A percentile compares a stretch with the other conserved stretches of the same genome.
These are phyloP conservation scores for Phaffomyces opuntiae DNA, from an alignment of 805 yeast genomes.

Conservation along the genomic window DNA sequence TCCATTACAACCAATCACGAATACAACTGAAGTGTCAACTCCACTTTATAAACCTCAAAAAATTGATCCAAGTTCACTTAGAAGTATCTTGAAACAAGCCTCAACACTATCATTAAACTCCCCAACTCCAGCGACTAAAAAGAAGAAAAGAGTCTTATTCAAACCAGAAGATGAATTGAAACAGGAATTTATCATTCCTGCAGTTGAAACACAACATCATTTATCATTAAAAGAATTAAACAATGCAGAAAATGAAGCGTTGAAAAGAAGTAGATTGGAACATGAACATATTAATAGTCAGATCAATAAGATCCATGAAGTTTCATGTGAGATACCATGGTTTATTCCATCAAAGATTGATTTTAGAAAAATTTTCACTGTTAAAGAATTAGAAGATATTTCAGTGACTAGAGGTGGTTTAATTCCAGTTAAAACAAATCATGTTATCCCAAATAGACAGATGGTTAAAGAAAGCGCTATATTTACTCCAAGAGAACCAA, in stretches of 20 bases:
- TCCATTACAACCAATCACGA: too few species aligned
- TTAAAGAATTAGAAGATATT: background rate
- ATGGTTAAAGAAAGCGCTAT: too few species aligned
- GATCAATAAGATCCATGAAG: background rate
- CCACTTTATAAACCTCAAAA: too few species aligned
- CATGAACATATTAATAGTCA: too few species aligned
- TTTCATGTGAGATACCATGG: background rate
- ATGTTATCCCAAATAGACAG: too few species aligned
- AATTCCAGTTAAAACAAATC: background rate
- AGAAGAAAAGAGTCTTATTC: background rate
- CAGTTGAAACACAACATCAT: background rate
- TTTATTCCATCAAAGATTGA: background rate
- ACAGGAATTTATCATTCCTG: background rate
- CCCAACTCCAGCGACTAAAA: background rate
- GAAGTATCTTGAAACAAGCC: background rate
- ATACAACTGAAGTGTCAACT: too few species aligned
- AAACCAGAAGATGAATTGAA: background rate
- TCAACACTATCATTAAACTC: too few species aligned
- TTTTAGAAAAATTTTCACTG: background rate
- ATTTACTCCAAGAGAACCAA: too few species aligned
- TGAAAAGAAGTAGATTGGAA: too few species aligned
- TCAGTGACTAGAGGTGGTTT: conserved; percentile 3
- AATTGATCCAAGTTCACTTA: background rate
- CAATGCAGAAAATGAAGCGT: too few species aligned
- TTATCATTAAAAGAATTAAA: too few species aligned